Evolutionary conservation across 2,329 filamentous ascomycete genomes (phyloP), one percentile per base, ranked within the genome.

Genomic region (Coniochaeta sp.): DNA sequence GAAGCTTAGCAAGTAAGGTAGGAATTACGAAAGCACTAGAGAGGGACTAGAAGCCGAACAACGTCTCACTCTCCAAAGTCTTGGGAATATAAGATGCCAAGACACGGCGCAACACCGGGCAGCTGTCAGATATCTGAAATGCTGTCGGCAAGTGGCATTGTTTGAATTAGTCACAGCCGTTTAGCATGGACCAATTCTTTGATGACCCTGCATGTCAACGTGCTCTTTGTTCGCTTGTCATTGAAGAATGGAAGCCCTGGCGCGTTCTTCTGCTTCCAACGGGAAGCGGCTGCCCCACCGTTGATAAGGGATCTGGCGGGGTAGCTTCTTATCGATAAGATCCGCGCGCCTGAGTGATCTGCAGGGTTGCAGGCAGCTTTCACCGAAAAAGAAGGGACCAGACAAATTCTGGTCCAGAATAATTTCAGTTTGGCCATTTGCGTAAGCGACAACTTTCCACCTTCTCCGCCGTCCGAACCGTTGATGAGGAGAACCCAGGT

Each of bases 281-380:
- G 20, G 38, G 22, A 24, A 26, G 20, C n/a, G 22, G 20, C n/a
- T 26, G n/a, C 38, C 20, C 38, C 38, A 26, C 38, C n/a, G 9
- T 10, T n/a, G 9, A 5, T 5, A 14, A 24, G 14, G n/a, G 38
- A 42, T 42, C 38, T 42, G 38, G 38, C 20, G 38, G 38, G 38
- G 38, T 42, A 42, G 38, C 38, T 42, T 22, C 38, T 42, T 42
- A 42, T 42, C 38, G 38, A 42, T 42, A 42, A 42, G 38, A 42
- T 42, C 38, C 1, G 8, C 13, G 18, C n/a, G n/a, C n/a, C n/a
- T n/a, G 18, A 14, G 38, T 22, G 38, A 42, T 24, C 38, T 42
- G 38, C 38, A 42, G 38, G 38, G 35, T 35, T 42, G 22, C 20
- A 42, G 35, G 38, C 18, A 24, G 20, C n/a, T 26, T 18, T 42